These are phyloP conservation scores for Psophocarpus tetragonolobus DNA, from an alignment of 306 rosid species.

Conservation along the genomic window DNA sequence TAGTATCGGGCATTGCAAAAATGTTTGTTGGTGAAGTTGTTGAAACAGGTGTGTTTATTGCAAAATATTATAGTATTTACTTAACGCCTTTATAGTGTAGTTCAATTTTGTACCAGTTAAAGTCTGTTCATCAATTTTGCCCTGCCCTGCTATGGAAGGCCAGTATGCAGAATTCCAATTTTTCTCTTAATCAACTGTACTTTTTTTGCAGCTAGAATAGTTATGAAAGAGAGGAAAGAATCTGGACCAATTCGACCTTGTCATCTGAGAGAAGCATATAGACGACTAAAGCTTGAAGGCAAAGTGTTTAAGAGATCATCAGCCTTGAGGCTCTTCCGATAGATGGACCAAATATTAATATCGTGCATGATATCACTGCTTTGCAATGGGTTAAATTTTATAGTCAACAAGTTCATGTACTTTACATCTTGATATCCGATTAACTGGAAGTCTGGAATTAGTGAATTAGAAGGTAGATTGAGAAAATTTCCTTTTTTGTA, in stretches of 20 bases:
- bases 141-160: not conserved
- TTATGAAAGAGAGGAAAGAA: slow-evolving; percentile 86
- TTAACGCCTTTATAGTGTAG: too few relatives aligned
- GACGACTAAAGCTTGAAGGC: slow-evolving; percentile 90
- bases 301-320: slow-evolving; percentile 83
- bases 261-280: slow-evolving; percentile 88
- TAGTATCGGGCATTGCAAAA: slow-evolving; percentile 92
- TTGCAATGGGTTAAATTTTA: not conserved
- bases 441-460: not conserved
- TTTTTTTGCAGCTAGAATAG: slow-evolving; percentile 67
- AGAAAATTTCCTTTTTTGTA: not conserved
- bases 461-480: slow-evolving; percentile 18
- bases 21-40: slow-evolving; percentile 92
- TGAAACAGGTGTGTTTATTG: slow-evolving; percentile 66
- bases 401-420: not conserved
- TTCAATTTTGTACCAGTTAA: too few relatives aligned
- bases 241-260: slow-evolving; percentile 94
- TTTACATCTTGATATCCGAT: not conserved
- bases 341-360: slow-evolving; percentile 34
- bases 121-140: too few relatives aligned
- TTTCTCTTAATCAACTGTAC: not conserved
- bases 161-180: slow-evolving; percentile 15
- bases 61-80: not conserved
- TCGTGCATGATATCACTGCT: slow-evolving; percentile 8
- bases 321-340: slow-evolving; percentile 73